Conservation (phyloP, 129 eudicot genomes). For the Calendula officinalis region DNA sequence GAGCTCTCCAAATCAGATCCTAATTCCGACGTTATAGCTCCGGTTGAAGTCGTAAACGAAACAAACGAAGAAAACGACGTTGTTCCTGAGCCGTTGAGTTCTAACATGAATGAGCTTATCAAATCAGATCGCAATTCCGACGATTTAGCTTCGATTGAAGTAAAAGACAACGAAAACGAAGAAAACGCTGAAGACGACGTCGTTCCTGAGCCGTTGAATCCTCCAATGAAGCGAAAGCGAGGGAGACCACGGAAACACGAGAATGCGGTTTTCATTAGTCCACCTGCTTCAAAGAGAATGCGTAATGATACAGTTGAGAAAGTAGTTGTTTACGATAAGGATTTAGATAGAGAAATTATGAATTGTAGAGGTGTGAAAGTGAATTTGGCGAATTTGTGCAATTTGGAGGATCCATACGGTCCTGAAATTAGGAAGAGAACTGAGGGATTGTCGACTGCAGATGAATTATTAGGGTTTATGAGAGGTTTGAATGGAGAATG, state of each 20-base stretch:
- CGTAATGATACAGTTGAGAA: slow-evolving; percentile 24
- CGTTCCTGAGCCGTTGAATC: background rate
- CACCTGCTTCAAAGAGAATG: background rate
- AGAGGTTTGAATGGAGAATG: slow-evolving; percentile 63
- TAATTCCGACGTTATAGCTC: background rate
- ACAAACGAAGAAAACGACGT: background rate
- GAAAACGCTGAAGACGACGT: background rate
- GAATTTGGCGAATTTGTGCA: slow-evolving; percentile 44
- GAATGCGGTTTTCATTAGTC: slow-evolving; percentile 1
- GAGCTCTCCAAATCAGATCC: background rate
- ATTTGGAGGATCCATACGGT: slow-evolving; percentile 58
- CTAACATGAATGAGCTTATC: background rate
- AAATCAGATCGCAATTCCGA: background rate
- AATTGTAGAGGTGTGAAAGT: slow-evolving; percentile 57
- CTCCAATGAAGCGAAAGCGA: slow-evolving; percentile 44
- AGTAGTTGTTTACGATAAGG: slow-evolving; percentile 34
- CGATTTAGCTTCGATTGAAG: slow-evolving; percentile 3
- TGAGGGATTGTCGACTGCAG: slow-evolving; percentile 44
- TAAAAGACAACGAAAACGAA: background rate
- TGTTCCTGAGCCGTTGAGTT: background rate
- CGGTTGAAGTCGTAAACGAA: background rate
- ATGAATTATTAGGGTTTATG: slow-evolving; percentile 64
- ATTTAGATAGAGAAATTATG: slow-evolving; percentile 46
- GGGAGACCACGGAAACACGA: slow-evolving; percentile 55
- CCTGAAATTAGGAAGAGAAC: slow-evolving; percentile 59